phyloP scores from a whole-genome alignment of 2,329 filamentous ascomycete species.

The Scopulariopsis brevicaulis region DNA sequence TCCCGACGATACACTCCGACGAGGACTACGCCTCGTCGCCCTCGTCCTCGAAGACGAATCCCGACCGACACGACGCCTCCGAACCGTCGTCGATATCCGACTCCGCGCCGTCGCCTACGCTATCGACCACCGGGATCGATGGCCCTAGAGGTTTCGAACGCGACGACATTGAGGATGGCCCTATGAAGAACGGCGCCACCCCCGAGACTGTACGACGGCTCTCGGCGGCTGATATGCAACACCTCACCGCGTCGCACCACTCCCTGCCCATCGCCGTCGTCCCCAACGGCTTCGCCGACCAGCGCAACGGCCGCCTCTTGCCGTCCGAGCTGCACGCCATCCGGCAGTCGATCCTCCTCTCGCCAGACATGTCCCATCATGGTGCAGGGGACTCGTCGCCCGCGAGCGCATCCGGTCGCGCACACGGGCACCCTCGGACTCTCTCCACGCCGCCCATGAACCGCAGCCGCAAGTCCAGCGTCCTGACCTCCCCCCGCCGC shows the following conservation, averaged over 20 bases:
- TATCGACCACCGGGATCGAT: not conserved
- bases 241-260: slow-evolving; percentile 43
- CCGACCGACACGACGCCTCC: slow-evolving; percentile 11
- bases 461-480: slow-evolving; percentile 12
- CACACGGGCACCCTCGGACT: slow-evolving; percentile 18
- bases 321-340: slow-evolving; percentile 12
- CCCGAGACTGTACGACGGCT: slow-evolving; percentile 38
- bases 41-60: slow-evolving; percentile 11
- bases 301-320: slow-evolving; percentile 10
- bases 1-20: slow-evolving; percentile 15
- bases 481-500: slow-evolving; percentile 25
- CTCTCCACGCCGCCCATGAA: slow-evolving; percentile 41
- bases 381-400: not conserved
- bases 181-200: slow-evolving; percentile 15
- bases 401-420: not conserved
- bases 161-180: not conserved
- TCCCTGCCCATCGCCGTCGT: slow-evolving; percentile 40
- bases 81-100: slow-evolving; percentile 19
- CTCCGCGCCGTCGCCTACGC: not conserved
- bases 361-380: not conserved
- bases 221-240: slow-evolving; percentile 46
- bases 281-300: slow-evolving; percentile 18
- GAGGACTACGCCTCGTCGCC: slow-evolving; percentile 19
- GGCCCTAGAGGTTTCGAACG: not conserved
- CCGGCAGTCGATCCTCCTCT: slow-evolving; percentile 13